Conservation (phyloP, 176 grass and related monocot genomes). For the Lolium rigidum region DNA sequence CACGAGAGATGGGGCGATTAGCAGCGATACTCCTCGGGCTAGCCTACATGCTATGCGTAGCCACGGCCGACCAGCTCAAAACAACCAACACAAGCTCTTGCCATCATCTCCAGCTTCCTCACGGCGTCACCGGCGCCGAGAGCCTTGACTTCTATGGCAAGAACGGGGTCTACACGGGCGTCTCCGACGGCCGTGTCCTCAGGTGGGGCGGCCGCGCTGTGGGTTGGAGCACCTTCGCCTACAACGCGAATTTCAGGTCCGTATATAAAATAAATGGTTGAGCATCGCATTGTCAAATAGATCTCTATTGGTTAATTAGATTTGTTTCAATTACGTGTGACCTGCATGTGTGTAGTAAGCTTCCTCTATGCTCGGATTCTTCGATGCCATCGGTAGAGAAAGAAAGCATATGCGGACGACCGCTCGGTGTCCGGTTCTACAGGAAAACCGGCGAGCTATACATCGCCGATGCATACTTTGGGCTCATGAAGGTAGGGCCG, state of each 20-base stretch:
- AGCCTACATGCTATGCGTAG: too few relatives aligned
- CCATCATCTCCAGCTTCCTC: too few relatives aligned
- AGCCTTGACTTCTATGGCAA: constrained; percentile 64
- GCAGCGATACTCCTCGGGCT: too few relatives aligned
- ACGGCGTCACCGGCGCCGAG: constrained; percentile 46
- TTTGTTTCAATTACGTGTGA: background rate
- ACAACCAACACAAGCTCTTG: too few relatives aligned
- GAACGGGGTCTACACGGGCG: constrained; percentile 58
- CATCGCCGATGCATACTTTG: constrained; percentile 68
- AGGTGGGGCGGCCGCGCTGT: constrained; percentile 47
- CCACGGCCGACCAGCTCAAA: too few relatives aligned
- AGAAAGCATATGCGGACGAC: constrained; percentile 65
- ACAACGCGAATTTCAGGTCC: constrained; percentile 39
- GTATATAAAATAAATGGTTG: background rate
- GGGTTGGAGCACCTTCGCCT: constrained; percentile 59
- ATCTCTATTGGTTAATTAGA: background rate
- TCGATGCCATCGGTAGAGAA: background rate
- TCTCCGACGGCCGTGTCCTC: constrained; percentile 60
- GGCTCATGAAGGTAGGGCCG: constrained; percentile 50
- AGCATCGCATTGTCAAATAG: background rate
- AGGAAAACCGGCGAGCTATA: constrained; percentile 59
- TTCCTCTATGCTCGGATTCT: constrained; percentile 22
- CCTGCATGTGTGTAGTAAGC: background rate
- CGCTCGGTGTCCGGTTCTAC: constrained; percentile 55
- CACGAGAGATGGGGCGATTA: too few relatives aligned